Evolutionary conservation across 73 alveolate species (phyloP).

Genomic region (Paramecium tetraurelia): DNA sequence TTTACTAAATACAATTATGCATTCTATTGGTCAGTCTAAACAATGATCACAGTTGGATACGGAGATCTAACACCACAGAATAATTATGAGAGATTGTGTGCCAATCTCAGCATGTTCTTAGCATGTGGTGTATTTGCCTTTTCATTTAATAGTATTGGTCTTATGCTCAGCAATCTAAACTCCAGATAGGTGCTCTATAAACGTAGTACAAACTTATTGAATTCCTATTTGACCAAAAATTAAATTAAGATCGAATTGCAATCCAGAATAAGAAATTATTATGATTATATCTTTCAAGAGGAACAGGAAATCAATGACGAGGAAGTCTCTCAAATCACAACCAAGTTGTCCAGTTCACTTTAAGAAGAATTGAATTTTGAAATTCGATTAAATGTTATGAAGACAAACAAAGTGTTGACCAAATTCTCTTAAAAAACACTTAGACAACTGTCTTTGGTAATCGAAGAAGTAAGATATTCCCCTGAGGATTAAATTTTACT

Average conservation of each 20-base stretch:
- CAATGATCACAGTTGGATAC: constrained; percentile 89
- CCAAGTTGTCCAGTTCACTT: constrained; percentile 5
- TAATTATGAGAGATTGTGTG: constrained; percentile 67
- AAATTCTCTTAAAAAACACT: constrained; percentile 20
- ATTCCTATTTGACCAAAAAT: constrained; percentile 73
- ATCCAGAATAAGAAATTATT: constrained; percentile 70
- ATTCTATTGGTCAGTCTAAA: constrained; percentile 76
- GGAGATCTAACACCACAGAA: constrained; percentile 86
- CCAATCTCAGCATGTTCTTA: constrained; percentile 71
- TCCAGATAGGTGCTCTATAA: constrained; percentile 62
- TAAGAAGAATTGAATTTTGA: constrained; percentile 41
- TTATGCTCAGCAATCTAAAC: constrained; percentile 65
- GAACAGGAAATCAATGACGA: constrained; percentile 48
- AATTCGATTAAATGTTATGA: constrained; percentile 27
- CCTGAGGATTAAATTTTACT: constrained; percentile 40
- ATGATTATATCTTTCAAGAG: constrained; percentile 72
- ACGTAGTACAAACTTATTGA: constrained; percentile 63
- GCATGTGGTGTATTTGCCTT: constrained; percentile 91
- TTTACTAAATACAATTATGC: constrained; percentile 59
- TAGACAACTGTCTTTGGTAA: background rate
- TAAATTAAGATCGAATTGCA: constrained; percentile 68
- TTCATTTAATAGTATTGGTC: constrained; percentile 80
- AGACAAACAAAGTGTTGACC: background rate
- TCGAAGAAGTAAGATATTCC: constrained; percentile 52
- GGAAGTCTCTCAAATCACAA: constrained; percentile 16